Percentiles rank a stretch among this genome's conserved stretches.
Conservation (phyloP, 2,329 filamentous ascomycete species). For the Apiospora sp. region DNA sequence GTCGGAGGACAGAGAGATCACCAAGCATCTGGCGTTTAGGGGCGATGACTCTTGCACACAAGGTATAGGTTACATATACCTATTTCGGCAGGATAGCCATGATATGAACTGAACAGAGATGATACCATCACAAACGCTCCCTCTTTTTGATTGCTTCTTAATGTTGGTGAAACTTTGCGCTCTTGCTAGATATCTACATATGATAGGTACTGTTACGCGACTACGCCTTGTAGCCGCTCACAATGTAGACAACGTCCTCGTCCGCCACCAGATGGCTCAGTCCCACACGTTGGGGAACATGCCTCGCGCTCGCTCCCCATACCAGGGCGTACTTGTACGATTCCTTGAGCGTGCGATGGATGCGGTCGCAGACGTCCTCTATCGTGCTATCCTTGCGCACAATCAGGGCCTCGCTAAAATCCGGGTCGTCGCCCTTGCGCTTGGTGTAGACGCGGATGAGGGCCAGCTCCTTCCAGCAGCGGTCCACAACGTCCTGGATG, state of each 20-base stretch:
- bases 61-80: slow-evolving; percentile 14
- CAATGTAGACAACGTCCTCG: slow-evolving; percentile 74
- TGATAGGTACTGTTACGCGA: background rate
- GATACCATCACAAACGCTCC: background rate
- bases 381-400: slow-evolving; percentile 88
- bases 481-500: slow-evolving; percentile 90
- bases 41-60: slow-evolving; percentile 13
- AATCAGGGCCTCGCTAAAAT: slow-evolving; percentile 91
- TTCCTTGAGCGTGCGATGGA: slow-evolving; percentile 94
- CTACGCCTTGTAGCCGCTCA: slow-evolving; percentile 69
- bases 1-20: slow-evolving; percentile 15
- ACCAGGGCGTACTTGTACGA: slow-evolving; percentile 99
- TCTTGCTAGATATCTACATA: background rate
- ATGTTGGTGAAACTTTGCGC: background rate
- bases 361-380: slow-evolving; percentile 95
- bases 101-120: slow-evolving; percentile 8
- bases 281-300: slow-evolving; percentile 93
- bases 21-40: slow-evolving; percentile 6
- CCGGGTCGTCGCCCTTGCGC: slow-evolving; percentile 88
- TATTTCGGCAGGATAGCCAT: slow-evolving; percentile 19
- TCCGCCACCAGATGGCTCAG: slow-evolving; percentile 79
- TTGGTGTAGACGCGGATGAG: slow-evolving; percentile 97
- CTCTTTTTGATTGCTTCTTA: background rate
- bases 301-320: slow-evolving; percentile 95
- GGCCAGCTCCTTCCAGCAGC: slow-evolving; percentile 92